A percentile compares a stretch with the other conserved stretches of the same genome.
phyloP scores from a whole-genome alignment of 352 stramenopile genomes.

The Globisporangium cederbergense region DNA sequence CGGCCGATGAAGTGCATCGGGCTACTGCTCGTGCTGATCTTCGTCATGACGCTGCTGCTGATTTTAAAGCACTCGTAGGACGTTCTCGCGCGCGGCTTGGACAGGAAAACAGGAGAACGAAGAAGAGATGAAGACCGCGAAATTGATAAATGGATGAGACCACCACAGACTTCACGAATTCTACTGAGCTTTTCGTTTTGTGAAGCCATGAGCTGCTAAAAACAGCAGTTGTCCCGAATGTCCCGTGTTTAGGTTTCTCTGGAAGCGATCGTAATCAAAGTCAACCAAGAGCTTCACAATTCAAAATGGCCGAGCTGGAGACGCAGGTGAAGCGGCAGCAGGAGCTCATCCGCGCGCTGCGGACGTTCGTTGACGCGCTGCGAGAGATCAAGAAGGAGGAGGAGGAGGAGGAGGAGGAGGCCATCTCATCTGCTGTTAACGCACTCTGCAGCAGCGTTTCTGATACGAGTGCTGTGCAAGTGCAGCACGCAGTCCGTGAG shows the following conservation, averaged over 20 bases:
- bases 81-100: too few relatives aligned
- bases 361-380: slow-evolving; percentile 66
- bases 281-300: slow-evolving; percentile 2
- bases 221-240: slow-evolving; percentile 8
- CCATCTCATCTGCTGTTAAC: slow-evolving; percentile 33
- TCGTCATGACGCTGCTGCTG: slow-evolving; percentile 91
- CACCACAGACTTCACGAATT: background rate
- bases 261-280: slow-evolving; percentile 4
- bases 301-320: slow-evolving; percentile 14
- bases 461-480: background rate
- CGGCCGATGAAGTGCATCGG: slow-evolving; percentile 95
- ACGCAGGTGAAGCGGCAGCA: slow-evolving; percentile 43
- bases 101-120: slow-evolving; percentile 5
- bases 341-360: slow-evolving; percentile 47
- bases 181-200: background rate
- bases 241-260: slow-evolving; percentile 12
- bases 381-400: slow-evolving; percentile 42
- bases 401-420: slow-evolving; percentile 13
- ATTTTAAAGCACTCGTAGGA: slow-evolving; percentile 88
- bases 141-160: slow-evolving; percentile 7
- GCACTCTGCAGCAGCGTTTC: slow-evolving; percentile 21
- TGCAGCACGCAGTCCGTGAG: slow-evolving; percentile 8
- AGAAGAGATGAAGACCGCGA: slow-evolving; percentile 2
- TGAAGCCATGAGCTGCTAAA: slow-evolving; percentile 3
- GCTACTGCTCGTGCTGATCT: slow-evolving; percentile 90